Evolutionary conservation across 2,329 filamentous ascomycete genomes (phyloP).

Genomic region (Harringtonia aguacate): DNA sequence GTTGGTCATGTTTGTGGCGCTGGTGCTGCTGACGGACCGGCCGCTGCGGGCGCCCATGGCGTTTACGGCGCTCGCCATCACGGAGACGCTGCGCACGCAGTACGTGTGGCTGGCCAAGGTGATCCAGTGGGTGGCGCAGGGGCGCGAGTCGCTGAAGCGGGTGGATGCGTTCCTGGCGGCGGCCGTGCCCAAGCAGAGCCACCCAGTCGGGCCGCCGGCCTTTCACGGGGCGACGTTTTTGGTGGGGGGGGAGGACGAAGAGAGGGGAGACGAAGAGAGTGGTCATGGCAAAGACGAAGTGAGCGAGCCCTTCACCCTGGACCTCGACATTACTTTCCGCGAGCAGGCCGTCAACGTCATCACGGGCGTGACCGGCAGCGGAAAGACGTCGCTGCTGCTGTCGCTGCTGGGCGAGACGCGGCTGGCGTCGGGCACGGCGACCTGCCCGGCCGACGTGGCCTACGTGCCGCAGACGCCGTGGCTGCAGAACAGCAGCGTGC

Average conservation of each 20-base stretch:
- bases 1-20: slow-evolving; percentile 7
- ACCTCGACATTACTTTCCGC: slow-evolving; percentile 13
- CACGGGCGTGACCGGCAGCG: slow-evolving; percentile 20
- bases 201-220: slow-evolving; percentile 18
- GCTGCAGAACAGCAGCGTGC: slow-evolving; percentile 56
- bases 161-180: slow-evolving; percentile 20
- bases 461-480: slow-evolving; percentile 32
- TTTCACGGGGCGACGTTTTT: slow-evolving; percentile 16
- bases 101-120: slow-evolving; percentile 14
- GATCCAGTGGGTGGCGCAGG: slow-evolving; percentile 17
- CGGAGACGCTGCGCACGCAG: slow-evolving; percentile 13
- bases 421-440: slow-evolving; percentile 13
- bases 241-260: background rate
- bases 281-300: no score
- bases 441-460: slow-evolving; percentile 20
- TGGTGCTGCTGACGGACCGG: slow-evolving; percentile 1
- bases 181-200: slow-evolving; percentile 12
- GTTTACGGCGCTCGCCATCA: slow-evolving; percentile 15
- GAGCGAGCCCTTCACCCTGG: slow-evolving; percentile 14
- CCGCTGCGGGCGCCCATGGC: slow-evolving; percentile 9
- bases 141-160: slow-evolving; percentile 17
- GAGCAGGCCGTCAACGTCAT: slow-evolving; percentile 20
- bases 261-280: background rate
- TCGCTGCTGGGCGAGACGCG: slow-evolving; percentile 19
- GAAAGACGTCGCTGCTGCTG: slow-evolving; percentile 20